Evolutionary conservation across 106 monocot species (phyloP), one percentile per base, ranked within the genome.

Genomic region (Dioscorea zingiberensis): DNA sequence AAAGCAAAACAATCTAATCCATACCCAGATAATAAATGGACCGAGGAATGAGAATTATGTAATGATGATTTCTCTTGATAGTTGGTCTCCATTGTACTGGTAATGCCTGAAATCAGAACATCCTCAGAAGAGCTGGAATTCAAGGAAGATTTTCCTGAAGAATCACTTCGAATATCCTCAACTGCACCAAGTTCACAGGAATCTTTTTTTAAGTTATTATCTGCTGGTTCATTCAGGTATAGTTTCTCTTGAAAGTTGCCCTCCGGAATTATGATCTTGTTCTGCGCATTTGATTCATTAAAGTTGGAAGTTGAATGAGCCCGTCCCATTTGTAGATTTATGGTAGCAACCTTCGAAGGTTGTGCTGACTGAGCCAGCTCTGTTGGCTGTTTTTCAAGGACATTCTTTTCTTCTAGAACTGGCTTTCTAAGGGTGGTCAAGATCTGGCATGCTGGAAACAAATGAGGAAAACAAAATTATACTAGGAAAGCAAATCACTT

Each of bases 381-480:
- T 7, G n/a, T 21, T 13, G 47, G 26, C 48, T 25, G 47, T 23
- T 57, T 59, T 48, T 30, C 17, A 12, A 2, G 44, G 16, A 10
- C 57, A 26, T 46, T 44, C 18, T 21, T 60, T n/a, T 48, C 47
- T 15, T 48, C 18, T 48, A 24, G 25, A 9, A 27, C 13, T 47
- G 59, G 57, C 59, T 58, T 57, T 44, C 19, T 70, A 18, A 70
- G 47, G 30, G 60, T 48, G 47, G 59, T 59, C 59, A 60, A 10
- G 22, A 70, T 70, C 47, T 70, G 70, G 38, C 70, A 48, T 22
- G 70, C 70, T 70, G 59, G 21, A 59, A 11, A 23, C 47, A 13
- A 38, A 27, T 7, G n/a, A 48, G 25, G 10, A 38, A 38, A 38
- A 10, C 10, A 38, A 38, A 38, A 38, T 38, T 8, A 38, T 38